Conservation (phyloP, 1,139 yeast genomes). For the Yamadazyma membranifaciens region DNA sequence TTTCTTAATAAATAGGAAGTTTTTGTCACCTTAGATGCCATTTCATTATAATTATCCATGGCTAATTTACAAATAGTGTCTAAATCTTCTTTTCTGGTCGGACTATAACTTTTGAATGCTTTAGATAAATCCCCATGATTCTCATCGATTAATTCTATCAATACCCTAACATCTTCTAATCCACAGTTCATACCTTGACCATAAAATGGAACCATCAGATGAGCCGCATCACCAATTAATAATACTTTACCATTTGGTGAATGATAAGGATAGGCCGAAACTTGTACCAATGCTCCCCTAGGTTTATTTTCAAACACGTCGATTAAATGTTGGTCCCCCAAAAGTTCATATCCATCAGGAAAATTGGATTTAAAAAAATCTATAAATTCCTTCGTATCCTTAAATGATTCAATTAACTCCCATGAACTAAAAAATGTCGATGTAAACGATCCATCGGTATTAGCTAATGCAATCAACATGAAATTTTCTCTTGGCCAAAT, state of each 20-base stretch:
- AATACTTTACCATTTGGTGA: constrained; percentile 60
- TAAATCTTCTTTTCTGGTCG: constrained; percentile 60
- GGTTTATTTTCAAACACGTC: constrained; percentile 62
- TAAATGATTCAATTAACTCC: constrained; percentile 55
- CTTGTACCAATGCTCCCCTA: constrained; percentile 71
- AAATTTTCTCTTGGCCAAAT: constrained; percentile 89
- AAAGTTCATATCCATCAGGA: constrained; percentile 69
- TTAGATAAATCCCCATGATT: constrained; percentile 33
- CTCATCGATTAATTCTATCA: constrained; percentile 55
- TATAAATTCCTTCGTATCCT: constrained; percentile 41
- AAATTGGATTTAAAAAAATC: constrained; percentile 61
- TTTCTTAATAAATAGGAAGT: constrained; percentile 62
- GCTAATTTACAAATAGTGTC: constrained; percentile 77
- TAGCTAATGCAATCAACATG: constrained; percentile 90
- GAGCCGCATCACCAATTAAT: constrained; percentile 90
- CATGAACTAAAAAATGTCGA: constrained; percentile 88
- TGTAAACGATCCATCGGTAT: constrained; percentile 82
- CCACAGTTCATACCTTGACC: constrained; percentile 99
- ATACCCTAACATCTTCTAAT: constrained; percentile 78
- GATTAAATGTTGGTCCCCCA: constrained; percentile 58
- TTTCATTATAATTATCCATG: constrained; percentile 77
- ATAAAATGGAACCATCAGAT: constrained; percentile 94
- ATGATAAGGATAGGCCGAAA: constrained; percentile 68
- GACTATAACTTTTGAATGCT: constrained; percentile 61
- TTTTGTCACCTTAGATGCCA: constrained; percentile 83